Evolutionary conservation across 306 rosid genomes (phyloP), one percentile per base, ranked within the genome.

Genomic region (Citrullus amarus): DNA sequence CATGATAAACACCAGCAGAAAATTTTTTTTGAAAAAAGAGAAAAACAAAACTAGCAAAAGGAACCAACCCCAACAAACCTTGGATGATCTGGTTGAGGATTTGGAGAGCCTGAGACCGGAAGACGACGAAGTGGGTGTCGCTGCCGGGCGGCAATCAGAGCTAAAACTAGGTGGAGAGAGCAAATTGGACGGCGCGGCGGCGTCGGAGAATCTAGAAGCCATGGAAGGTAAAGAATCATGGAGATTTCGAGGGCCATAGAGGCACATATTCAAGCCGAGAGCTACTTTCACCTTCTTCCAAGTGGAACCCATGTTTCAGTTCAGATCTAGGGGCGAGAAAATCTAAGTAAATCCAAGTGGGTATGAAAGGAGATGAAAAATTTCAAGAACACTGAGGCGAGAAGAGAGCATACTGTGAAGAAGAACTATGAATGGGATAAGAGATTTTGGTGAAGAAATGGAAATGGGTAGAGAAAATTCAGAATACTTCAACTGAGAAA

Each of bases 211-310:
- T 8, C 74, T 65, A 44, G 80, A 17, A 32, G 80, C 62, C 28
- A 65, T 28, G n/a, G 80, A 30, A 7, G 80, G 73, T 44, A 63
- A 46, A 12, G 75, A 78, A 63, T 78, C 80, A 1, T 48, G 61
- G 3, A 32, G 73, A 63, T 65, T 78, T 12, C 18, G 46, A 63
- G 75, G 74, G 69, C 48, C 75, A 63, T 78, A 78, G 12, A 78
- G 75, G 74, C 80, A 78, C 46, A 51, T 48, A 20, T 78, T 61
- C 20, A 78, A n/a, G 57, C 80, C 80, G 15, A 78, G 80, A 62
- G 80, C 80, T 6, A 78, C 3, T 20, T 78, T 78, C 32, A 78
- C 12, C 69, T 78, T 78, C 75, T 63, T 78, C 80, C 80, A 78
- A 30, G 68, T 63, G 13, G 75, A 48, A 32, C 62, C 75, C 80